Evolutionary conservation across 306 rosid species (phyloP), one percentile per base, ranked within the genome.

Genomic region (Citrullus colocynthis): DNA sequence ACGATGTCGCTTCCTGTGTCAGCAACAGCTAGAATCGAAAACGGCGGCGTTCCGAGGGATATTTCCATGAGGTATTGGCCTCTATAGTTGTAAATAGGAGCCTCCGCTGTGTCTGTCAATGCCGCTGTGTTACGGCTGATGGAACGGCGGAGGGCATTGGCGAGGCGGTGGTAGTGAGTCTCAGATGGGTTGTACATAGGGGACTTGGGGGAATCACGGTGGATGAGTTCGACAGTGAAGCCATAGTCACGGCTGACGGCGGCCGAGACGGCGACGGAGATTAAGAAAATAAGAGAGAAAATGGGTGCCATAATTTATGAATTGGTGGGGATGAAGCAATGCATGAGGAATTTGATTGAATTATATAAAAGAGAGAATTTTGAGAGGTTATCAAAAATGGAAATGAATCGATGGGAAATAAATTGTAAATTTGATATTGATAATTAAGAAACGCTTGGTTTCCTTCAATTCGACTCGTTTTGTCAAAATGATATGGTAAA

Each of bases 1-100:
- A 82, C 55, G 5, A 91, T 57, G 58, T 80, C 85, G 37, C 97
- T 91, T 2, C 92, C 93, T 0, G 93, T 91, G 54, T 91, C 97
- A 1, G 78, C 85, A 12, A 85, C n/a, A 24, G 85, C 97, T 0
- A 70, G 17, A 42, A 84, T 9, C 0, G 64, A 11, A 45, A 84
- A 37, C 0, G 89, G 87, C 0, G 97, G 97, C 1, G 92, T 88
- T 12, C 97, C 97, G 13, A 91, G 1, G 0, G 88, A 78, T 20
- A 86, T 57, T 0, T 63, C 58, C 88, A 91, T 24, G 6, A 89
- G 84, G 51, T 86, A 91, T 9, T 83, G 87, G 4, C 86, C 90
- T 0, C 0, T 0, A 20, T 60, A 21, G 0, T 51, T 7, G 2
- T 1, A 5, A 1, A 89, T 6, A 0, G 67, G 39, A 3, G 88